Percentiles rank a stretch among this genome's conserved stretches.
These are phyloP conservation scores for Musa beccarii DNA, from an alignment of 176 grass and related monocot species.

Conservation along the genomic window DNA sequence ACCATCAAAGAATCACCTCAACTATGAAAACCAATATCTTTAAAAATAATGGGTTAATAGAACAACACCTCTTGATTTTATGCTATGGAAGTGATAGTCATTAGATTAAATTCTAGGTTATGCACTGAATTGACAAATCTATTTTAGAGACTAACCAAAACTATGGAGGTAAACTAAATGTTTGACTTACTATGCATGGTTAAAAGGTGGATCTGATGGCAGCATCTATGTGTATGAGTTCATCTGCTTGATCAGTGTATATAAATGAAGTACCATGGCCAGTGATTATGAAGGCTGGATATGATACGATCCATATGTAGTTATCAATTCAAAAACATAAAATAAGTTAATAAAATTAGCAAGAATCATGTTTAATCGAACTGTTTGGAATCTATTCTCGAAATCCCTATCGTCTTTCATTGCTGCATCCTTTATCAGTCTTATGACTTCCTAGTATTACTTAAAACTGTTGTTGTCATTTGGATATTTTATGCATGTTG, in stretches of 20 bases:
- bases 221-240: background rate
- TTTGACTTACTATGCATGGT: background rate
- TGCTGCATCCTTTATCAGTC: no score
- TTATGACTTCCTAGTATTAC: no score
- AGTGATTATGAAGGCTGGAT: background rate
- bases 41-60: background rate
- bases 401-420: no score
- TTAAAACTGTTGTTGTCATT: no score
- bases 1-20: background rate
- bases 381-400: no score
- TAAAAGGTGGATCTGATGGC: background rate
- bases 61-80: background rate
- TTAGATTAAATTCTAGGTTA: background rate
- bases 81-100: background rate
- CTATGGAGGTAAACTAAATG: background rate
- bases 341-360: no score
- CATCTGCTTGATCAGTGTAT: background rate
- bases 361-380: no score
- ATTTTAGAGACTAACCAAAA: background rate
- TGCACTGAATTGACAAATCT: background rate
- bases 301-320: no score
- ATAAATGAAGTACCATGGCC: background rate
- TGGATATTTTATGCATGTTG: background rate
- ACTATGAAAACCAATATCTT: background rate
- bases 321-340: no score